Percentiles rank a stretch among this genome's conserved stretches.
phyloP scores from a whole-genome alignment of 352 stramenopile genomes.

The Globisporangium sylvaticum region DNA sequence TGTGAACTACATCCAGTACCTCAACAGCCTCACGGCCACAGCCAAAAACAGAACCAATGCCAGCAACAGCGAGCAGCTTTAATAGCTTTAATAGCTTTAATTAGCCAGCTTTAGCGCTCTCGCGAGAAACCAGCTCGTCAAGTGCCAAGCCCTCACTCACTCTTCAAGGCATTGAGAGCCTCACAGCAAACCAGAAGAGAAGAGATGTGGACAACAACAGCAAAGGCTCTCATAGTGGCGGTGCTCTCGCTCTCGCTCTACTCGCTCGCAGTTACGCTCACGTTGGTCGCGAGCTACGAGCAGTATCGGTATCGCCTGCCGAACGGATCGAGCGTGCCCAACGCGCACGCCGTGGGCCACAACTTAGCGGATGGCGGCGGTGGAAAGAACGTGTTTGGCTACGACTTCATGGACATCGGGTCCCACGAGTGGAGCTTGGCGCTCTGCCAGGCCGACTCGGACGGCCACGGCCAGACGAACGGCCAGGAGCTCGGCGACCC shows the following conservation, averaged over 20 bases:
- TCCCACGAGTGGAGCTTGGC: background rate
- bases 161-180: background rate
- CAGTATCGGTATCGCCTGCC: constrained; percentile 8
- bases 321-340: constrained; percentile 5
- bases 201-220: background rate
- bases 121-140: background rate
- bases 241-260: background rate
- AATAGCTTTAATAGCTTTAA: background rate
- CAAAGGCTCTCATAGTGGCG: background rate
- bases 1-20: constrained; percentile 42
- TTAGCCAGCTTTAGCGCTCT: background rate
- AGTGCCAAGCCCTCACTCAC: background rate
- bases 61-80: background rate
- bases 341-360: constrained; percentile 2
- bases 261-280: background rate
- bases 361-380: background rate
- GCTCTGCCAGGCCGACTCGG: constrained; percentile 20
- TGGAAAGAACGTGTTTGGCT: background rate
- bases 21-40: constrained; percentile 26
- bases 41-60: background rate
- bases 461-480: constrained; percentile 49
- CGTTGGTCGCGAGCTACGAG: background rate
- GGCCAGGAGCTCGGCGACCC: constrained; percentile 61
- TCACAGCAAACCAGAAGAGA: background rate
- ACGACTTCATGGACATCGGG: background rate